A percentile compares a stretch with the other conserved stretches of the same genome.
phyloP scores from a whole-genome alignment of 2,329 filamentous ascomycete genomes.

The Sclerotinia borealis region DNA sequence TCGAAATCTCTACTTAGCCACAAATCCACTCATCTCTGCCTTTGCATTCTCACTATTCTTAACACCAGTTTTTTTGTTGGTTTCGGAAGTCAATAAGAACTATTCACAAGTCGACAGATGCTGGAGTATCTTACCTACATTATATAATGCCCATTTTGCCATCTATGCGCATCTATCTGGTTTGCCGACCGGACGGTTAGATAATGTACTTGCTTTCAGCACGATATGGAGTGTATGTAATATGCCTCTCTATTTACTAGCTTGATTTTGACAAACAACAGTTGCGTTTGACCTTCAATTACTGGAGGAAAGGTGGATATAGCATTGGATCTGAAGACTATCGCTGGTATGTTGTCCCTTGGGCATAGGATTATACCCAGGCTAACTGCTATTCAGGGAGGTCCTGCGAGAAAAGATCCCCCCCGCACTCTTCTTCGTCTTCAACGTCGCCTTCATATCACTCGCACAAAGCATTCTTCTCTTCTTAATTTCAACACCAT shows the following conservation, averaged over 20 bases:
- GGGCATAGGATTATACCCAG: neutral
- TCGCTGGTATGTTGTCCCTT: slow-evolving; percentile 55
- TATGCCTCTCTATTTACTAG: neutral
- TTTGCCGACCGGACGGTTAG: slow-evolving; percentile 62
- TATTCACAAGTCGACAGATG: slow-evolving; percentile 94
- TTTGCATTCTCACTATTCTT: slow-evolving; percentile 66
- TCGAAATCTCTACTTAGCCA: slow-evolving; percentile 68
- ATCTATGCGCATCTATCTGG: slow-evolving; percentile 75
- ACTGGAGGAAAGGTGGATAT: slow-evolving; percentile 94
- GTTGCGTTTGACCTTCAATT: slow-evolving; percentile 87
- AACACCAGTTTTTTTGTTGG: slow-evolving; percentile 64
- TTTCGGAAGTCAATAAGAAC: slow-evolving; percentile 83
- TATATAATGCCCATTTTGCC: slow-evolving; percentile 81
- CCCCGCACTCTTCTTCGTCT: slow-evolving; percentile 62
- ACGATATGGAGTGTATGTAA: slow-evolving; percentile 70
- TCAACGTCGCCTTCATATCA: slow-evolving; percentile 89
- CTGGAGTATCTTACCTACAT: slow-evolving; percentile 83
- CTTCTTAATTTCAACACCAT: slow-evolving; percentile 70
- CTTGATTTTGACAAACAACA: slow-evolving; percentile 32
- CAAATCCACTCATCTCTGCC: slow-evolving; percentile 77
- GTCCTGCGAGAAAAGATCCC: slow-evolving; percentile 64
- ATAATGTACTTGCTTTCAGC: slow-evolving; percentile 65
- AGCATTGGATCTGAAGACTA: slow-evolving; percentile 88
- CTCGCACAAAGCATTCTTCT: slow-evolving; percentile 77
- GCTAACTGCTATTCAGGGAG: slow-evolving; percentile 43